Evolutionary conservation across 306 rosid genomes (phyloP).

Genomic region (Sphenostylis stenocarpa): DNA sequence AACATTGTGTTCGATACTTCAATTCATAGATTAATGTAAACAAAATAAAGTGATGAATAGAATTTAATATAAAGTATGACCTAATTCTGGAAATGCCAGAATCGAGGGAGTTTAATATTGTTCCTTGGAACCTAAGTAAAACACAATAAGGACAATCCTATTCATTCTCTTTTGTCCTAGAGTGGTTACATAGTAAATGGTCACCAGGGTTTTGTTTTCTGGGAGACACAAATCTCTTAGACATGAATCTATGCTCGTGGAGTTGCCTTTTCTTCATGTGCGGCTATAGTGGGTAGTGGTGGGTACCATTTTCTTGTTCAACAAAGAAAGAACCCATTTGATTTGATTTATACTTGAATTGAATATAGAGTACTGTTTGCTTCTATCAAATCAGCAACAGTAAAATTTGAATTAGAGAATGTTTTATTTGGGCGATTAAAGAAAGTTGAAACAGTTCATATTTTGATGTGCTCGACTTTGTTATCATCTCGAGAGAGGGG

Average conservation of each 20-base stretch:
- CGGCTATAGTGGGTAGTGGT: constrained; percentile 30
- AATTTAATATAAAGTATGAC: constrained; percentile 5
- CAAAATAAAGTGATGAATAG: constrained; percentile 1
- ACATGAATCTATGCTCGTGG: constrained; percentile 31
- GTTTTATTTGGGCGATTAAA: neutral
- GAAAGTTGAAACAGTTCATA: neutral
- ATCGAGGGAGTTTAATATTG: constrained; percentile 33
- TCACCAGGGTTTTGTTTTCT: constrained; percentile 7
- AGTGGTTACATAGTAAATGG: constrained; percentile 16
- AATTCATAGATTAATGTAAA: constrained; percentile 5
- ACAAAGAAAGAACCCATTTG: constrained; percentile 4
- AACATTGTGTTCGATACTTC: neutral
- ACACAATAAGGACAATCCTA: constrained; percentile 26
- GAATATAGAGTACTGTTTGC: neutral
- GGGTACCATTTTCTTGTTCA: constrained; percentile 29
- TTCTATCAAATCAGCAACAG: constrained; percentile 26
- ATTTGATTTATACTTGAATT: neutral
- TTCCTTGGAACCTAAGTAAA: constrained; percentile 31
- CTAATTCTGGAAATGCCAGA: constrained; percentile 7
- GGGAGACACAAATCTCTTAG: constrained; percentile 19
- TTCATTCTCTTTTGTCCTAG: constrained; percentile 31
- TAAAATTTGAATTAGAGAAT: neutral
- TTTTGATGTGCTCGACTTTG: constrained; percentile 16
- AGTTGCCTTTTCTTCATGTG: constrained; percentile 34
- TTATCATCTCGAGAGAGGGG: constrained; percentile 27